phyloP scores from a whole-genome alignment of 2,329 filamentous ascomycete species.

The Cladorrhinum sp. region DNA sequence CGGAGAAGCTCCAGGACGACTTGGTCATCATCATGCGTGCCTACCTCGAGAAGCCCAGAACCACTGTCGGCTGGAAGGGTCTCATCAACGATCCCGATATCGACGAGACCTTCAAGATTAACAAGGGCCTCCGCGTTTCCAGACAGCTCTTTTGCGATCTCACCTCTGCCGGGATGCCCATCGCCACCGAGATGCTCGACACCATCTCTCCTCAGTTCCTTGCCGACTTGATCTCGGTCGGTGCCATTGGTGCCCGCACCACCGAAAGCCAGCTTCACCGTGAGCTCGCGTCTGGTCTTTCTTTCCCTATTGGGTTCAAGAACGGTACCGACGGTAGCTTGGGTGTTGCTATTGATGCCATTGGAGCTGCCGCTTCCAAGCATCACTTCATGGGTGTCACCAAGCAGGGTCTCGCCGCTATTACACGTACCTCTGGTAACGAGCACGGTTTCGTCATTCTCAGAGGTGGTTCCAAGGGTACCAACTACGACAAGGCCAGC shows the following conservation, averaged over 20 bases:
- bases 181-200: slow-evolving; percentile 97
- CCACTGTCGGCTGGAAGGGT: slow-evolving; percentile 98
- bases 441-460: slow-evolving; percentile 97
- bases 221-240: slow-evolving; percentile 90
- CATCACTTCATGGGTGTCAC: slow-evolving; percentile 99
- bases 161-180: slow-evolving; percentile 83
- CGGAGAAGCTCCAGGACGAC: slow-evolving; percentile 77
- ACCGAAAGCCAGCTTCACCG: slow-evolving; percentile 96
- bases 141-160: slow-evolving; percentile 91
- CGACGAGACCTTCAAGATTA: slow-evolving; percentile 96
- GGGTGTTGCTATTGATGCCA: slow-evolving; percentile 90
- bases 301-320: slow-evolving; percentile 99
- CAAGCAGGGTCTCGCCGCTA: slow-evolving; percentile 93
- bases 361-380: slow-evolving; percentile 77
- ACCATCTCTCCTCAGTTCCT: slow-evolving; percentile 98
- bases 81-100: slow-evolving; percentile 99
- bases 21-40: slow-evolving; percentile 95
- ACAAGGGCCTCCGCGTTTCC: slow-evolving; percentile 93
- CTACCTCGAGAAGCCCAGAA: slow-evolving; percentile 98
- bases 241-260: slow-evolving; percentile 91
- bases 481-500: slow-evolving; percentile 87
- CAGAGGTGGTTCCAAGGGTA: slow-evolving; percentile 83
- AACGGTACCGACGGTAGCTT: slow-evolving; percentile 95
- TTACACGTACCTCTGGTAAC: slow-evolving; percentile 89
- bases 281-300: slow-evolving; percentile 90